These are phyloP conservation scores for Cordyceps farinosa DNA, from an alignment of 2,329 filamentous ascomycete species.

Conservation along the genomic window DNA sequence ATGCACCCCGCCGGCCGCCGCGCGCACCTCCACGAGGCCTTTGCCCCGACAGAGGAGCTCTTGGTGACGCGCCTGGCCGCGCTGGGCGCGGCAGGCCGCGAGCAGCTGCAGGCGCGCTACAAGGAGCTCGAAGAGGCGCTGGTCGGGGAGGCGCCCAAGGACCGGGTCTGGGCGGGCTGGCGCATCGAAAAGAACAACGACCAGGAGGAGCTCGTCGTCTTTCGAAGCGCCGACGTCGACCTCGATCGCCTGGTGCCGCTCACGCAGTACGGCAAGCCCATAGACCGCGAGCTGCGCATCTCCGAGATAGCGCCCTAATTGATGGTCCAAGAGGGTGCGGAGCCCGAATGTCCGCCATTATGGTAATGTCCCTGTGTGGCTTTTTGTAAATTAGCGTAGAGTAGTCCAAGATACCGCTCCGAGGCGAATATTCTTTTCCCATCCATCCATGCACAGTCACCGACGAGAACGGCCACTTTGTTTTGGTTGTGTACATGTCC, in stretches of 20 bases:
- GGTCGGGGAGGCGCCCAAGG: slow-evolving; percentile 28
- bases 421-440: not conserved
- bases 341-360: not conserved
- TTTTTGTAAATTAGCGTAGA: slow-evolving; percentile 10
- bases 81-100: slow-evolving; percentile 26
- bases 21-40: slow-evolving; percentile 25
- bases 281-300: slow-evolving; percentile 3
- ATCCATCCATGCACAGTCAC: slow-evolving; percentile 2
- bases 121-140: slow-evolving; percentile 31
- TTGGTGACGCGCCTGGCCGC: slow-evolving; percentile 36
- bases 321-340: not conserved
- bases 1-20: slow-evolving; percentile 32
- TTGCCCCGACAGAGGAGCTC: slow-evolving; percentile 28
- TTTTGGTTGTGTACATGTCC: slow-evolving; percentile 11
- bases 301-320: slow-evolving; percentile 3
- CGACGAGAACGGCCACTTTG: not conserved
- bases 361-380: not conserved
- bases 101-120: slow-evolving; percentile 34
- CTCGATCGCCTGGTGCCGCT: slow-evolving; percentile 31
- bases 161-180: slow-evolving; percentile 39
- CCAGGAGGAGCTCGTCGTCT: slow-evolving; percentile 38
- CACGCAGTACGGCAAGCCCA: not conserved
- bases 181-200: slow-evolving; percentile 37
- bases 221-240: slow-evolving; percentile 36
- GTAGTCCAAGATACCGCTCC: not conserved